Conservation (phyloP, 805 yeast genomes). For the Zygoascus flipseniorum region DNA sequence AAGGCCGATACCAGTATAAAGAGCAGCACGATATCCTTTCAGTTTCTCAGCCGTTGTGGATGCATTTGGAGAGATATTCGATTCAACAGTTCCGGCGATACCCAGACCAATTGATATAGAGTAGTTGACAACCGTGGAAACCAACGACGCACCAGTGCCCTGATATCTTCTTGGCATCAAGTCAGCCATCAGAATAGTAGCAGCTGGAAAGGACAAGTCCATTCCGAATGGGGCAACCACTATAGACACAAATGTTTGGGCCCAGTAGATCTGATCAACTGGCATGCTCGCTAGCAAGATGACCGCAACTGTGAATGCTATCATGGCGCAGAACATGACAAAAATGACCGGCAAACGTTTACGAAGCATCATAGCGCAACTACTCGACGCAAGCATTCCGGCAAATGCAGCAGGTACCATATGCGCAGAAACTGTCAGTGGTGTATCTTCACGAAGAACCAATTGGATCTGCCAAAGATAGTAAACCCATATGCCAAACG, state of each 20-base stretch:
- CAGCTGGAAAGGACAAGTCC: constrained; percentile 74
- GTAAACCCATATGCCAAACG: constrained; percentile 67
- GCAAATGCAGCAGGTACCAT: constrained; percentile 29
- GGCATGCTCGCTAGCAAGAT: constrained; percentile 48
- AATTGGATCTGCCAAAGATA: constrained; percentile 47
- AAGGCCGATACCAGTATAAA: constrained; percentile 54
- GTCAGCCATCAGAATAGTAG: constrained; percentile 53
- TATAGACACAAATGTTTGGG: constrained; percentile 47
- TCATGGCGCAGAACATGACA: constrained; percentile 29
- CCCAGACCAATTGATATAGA: constrained; percentile 66
- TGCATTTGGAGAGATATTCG: constrained; percentile 25
- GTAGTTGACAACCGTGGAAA: constrained; percentile 62
- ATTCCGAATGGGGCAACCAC: constrained; percentile 59
- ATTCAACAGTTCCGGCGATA: constrained; percentile 51
- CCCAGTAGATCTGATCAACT: constrained; percentile 50
- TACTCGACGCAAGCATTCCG: constrained; percentile 9
- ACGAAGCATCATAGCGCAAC: constrained; percentile 7
- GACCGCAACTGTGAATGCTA: constrained; percentile 50
- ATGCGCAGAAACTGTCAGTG: constrained; percentile 41
- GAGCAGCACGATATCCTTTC: constrained; percentile 47
- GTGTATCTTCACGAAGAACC: constrained; percentile 41
- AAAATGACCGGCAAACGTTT: constrained; percentile 3
- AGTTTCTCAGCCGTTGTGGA: constrained; percentile 22
- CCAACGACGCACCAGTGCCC: constrained; percentile 72
- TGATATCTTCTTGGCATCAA: constrained; percentile 54